A percentile compares a stretch with the other conserved stretches of the same genome.
Conservation (phyloP, 176 grass and related monocot genomes). For the Juncus inflexus region DNA sequence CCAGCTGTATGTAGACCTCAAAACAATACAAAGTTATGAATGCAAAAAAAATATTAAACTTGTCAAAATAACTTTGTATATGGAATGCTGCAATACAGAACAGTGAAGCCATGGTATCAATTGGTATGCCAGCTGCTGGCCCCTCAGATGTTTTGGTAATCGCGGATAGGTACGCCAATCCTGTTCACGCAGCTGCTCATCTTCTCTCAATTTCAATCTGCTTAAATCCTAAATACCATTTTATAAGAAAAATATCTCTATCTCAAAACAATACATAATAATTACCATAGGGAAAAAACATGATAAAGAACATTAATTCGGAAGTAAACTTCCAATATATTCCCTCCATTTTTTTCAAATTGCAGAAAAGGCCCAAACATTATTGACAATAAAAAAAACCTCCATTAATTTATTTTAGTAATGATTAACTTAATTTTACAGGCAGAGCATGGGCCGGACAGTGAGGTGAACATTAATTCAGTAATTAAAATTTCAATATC, state of each 20-base stretch:
- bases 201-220: slow-evolving; percentile 38
- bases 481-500: slow-evolving; percentile 22
- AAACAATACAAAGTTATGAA: no score
- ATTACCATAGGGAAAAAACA: no score
- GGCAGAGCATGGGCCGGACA: slow-evolving; percentile 97
- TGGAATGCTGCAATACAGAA: slow-evolving; percentile 44
- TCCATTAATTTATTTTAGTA: no score
- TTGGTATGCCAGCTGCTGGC: slow-evolving; percentile 84
- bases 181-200: slow-evolving; percentile 88
- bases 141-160: slow-evolving; percentile 96
- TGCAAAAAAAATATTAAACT: no score
- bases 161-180: slow-evolving; percentile 74
- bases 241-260: no score
- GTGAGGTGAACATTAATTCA: slow-evolving; percentile 28
- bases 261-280: no score
- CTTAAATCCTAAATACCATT: no score
- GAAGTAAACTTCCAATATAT: slow-evolving; percentile 23
- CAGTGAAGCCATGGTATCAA: slow-evolving; percentile 97
- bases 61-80: no score
- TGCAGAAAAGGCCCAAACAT: no score
- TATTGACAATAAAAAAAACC: neutral
- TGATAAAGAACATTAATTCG: slow-evolving; percentile 24
- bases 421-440: slow-evolving; percentile 11
- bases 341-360: neutral
- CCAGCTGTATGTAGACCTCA: no score